phyloP scores from a whole-genome alignment of 192 early-diverging fungal genomes.

The Coemansia sp. region DNA sequence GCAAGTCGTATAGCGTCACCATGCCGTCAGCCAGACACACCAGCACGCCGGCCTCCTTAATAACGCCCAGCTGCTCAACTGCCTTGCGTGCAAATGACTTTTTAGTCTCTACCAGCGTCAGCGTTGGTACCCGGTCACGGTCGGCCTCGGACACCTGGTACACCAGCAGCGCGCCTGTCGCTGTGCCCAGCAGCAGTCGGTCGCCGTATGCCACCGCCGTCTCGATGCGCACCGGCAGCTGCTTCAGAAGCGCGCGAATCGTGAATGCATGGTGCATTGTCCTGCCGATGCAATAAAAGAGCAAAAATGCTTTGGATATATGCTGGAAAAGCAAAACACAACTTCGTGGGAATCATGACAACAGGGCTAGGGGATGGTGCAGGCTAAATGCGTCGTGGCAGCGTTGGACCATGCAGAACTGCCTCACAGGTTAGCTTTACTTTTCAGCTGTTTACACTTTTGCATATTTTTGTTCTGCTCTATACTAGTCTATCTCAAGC shows the following conservation, averaged over 20 bases:
- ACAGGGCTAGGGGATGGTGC: not conserved
- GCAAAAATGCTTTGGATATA: not conserved
- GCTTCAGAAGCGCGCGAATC: conserved; percentile 68
- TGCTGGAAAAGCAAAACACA: not conserved
- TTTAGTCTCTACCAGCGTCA: conserved; percentile 62
- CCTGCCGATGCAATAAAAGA: conserved; percentile 6
- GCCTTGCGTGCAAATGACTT: conserved; percentile 68
- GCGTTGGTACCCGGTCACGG: conserved; percentile 16
- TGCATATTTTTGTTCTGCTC: not conserved
- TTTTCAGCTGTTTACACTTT: not conserved
- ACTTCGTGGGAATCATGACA: not conserved
- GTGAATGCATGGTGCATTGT: conserved; percentile 79
- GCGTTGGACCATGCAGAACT: not conserved
- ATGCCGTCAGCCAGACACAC: conserved; percentile 70
- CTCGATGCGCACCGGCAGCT: conserved; percentile 68
- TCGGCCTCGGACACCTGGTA: conserved; percentile 57
- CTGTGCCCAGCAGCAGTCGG: conserved; percentile 70
- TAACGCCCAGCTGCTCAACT: conserved; percentile 71
- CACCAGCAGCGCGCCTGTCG: conserved; percentile 62
- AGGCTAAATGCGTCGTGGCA: not conserved
- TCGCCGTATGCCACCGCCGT: conserved; percentile 68
- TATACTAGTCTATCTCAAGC: not conserved
- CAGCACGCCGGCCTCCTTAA: conserved; percentile 70
- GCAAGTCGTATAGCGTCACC: conserved; percentile 72
- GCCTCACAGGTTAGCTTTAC: not conserved